These are phyloP conservation scores for Gossypium stocksii DNA, from an alignment of 345 rosid genomes.

Conservation along the genomic window DNA sequence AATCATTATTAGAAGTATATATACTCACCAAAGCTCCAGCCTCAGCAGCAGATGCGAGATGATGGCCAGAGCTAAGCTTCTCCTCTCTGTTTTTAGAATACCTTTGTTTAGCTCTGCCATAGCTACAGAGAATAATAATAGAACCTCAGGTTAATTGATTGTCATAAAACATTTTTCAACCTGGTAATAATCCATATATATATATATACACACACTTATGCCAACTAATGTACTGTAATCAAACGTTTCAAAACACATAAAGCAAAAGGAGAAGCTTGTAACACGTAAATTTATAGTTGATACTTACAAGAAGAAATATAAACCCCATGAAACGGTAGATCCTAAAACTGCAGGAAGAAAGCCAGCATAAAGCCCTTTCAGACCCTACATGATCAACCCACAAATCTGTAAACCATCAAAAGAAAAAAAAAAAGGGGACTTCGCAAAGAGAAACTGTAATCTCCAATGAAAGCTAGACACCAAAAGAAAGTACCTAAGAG, in stretches of 20 bases:
- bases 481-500: conserved; percentile 19
- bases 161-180: neutral
- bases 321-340: conserved; percentile 85
- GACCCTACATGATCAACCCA: conserved; percentile 42
- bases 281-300: neutral
- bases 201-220: neutral
- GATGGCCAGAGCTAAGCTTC: conserved; percentile 63
- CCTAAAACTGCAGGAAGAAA: conserved; percentile 86
- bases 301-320: conserved; percentile 92
- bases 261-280: neutral
- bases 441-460: neutral
- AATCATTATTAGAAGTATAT: conserved; percentile 18
- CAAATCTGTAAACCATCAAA: neutral
- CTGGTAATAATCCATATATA: neutral
- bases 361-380: conserved; percentile 88
- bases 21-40: conserved; percentile 85
- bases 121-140: conserved; percentile 37
- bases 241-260: neutral
- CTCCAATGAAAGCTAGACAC: neutral
- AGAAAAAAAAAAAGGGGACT: neutral
- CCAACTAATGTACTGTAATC: neutral
- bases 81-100: conserved; percentile 57
- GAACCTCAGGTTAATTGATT: neutral
- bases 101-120: conserved; percentile 84
- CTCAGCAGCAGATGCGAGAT: conserved; percentile 96